A percentile compares a stretch with the other conserved stretches of the same genome.
Conservation (phyloP, 2,329 filamentous ascomycete species). For the Scedosporium aurantiacum region DNA sequence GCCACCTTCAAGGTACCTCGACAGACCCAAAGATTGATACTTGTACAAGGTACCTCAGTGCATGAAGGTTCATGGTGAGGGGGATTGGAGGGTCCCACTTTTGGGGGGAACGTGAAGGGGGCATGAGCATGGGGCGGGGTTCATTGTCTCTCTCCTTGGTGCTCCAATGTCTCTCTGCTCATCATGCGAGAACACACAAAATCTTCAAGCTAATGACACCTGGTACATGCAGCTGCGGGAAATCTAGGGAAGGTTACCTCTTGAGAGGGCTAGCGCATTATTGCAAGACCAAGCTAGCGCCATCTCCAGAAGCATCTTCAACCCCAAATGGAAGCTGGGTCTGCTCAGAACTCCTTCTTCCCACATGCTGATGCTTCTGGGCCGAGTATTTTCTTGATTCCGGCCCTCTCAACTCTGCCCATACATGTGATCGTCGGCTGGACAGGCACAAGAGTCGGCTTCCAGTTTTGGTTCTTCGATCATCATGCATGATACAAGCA, state of each 20-base stretch:
- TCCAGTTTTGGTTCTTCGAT: too few species aligned
- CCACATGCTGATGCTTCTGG: too few species aligned
- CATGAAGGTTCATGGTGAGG: not conserved
- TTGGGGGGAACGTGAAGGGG: too few species aligned
- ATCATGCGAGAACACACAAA: not conserved
- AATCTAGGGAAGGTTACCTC: not conserved
- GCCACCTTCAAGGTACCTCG: not conserved
- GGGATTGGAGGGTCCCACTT: not conserved
- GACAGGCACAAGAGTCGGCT: not conserved
- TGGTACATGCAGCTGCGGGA: not conserved
- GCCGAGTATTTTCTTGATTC: too few species aligned
- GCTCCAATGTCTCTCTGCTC: not conserved
- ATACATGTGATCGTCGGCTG: not conserved
- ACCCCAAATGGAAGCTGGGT: not conserved
- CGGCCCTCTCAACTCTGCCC: not conserved
- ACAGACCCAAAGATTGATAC: not conserved
- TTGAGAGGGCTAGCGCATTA: not conserved
- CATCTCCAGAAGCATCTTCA: not conserved
- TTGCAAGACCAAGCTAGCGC: not conserved
- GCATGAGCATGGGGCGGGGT: not conserved
- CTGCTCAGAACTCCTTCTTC: not conserved
- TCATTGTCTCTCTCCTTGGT: not conserved
- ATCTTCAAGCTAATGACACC: not conserved
- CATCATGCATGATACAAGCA: too few species aligned
- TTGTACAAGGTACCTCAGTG: not conserved